Evolutionary conservation across 2,329 filamentous ascomycete genomes (phyloP), one percentile per base, ranked within the genome.

Genomic region (Phyllosticta capitalensis): DNA sequence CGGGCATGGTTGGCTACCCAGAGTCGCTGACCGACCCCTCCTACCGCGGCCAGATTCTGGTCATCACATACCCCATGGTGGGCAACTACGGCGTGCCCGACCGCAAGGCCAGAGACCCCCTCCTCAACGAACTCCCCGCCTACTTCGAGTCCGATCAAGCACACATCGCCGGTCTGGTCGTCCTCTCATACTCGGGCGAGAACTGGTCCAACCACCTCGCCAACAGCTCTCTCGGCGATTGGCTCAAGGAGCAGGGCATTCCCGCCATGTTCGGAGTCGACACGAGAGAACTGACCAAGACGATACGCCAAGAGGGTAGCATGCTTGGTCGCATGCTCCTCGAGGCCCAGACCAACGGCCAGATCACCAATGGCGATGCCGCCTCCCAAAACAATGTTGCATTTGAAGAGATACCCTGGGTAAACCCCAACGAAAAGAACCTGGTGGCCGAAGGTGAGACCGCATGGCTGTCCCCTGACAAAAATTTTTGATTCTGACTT

Each of bases 61-160:
- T 97, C 75, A 86, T 97, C 69, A 99, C 92, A 58, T 96, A 96
- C 74, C 94, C 92, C 61, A 81, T 97, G 48, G 88, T 96, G 62
- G 92, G 92, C 74, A 99, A 97, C 81, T 99, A 99, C 78, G 92
- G 92, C 73, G 94, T 97, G 26, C 94, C 94, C 58, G 90, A 90
- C 54, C 83, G 92, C 66, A 88, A 95, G 64, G 83, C 86, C 58
- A 82, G 90, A 76, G 92, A 97, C 73, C 84, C 90, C 71, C 81
- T 97, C 58, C 83, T 96, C 55, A 83, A 86, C 69, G 88, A 92
- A 69, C 82, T 97, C 60, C 92, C 92, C 30, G 91, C 90, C 64
- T 83, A 97, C 77, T 97, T 99, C 72, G 94, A 99, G 77, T 89
- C 92, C 49, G 87, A 82, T 48, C 79, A 95, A 75, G 96, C 99